Evolutionary conservation across 345 rosid species (phyloP).

Genomic region (Citrus inodora): DNA sequence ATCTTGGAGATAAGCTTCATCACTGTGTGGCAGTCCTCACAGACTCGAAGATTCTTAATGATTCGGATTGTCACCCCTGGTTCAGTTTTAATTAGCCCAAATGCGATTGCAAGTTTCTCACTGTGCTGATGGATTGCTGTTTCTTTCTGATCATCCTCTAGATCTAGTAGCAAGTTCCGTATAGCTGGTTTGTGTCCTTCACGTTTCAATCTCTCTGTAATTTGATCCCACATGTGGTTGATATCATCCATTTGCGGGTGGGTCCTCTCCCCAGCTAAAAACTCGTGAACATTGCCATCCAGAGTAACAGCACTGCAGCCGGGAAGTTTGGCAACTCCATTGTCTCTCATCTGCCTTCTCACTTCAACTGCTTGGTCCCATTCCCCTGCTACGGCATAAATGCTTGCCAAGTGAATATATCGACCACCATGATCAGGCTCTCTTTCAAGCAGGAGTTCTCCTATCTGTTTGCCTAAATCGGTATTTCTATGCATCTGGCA

Average conservation of each 20-base stretch:
- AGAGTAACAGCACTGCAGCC: slow-evolving; percentile 60
- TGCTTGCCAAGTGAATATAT: slow-evolving; percentile 53
- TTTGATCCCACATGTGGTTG: slow-evolving; percentile 32
- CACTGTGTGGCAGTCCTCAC: slow-evolving; percentile 57
- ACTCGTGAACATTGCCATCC: slow-evolving; percentile 52
- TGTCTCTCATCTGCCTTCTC: slow-evolving; percentile 49
- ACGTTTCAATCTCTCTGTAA: slow-evolving; percentile 33
- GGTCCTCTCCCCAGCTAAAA: slow-evolving; percentile 49
- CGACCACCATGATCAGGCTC: slow-evolving; percentile 61
- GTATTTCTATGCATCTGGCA: slow-evolving; percentile 48
- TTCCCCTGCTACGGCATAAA: slow-evolving; percentile 46
- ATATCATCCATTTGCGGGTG: slow-evolving; percentile 47
- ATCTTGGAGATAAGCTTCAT: slow-evolving; percentile 55
- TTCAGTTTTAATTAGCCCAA: slow-evolving; percentile 55
- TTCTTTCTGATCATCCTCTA: slow-evolving; percentile 50
- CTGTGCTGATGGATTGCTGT: slow-evolving; percentile 55
- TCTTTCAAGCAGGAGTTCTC: slow-evolving; percentile 39
- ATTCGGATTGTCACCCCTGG: slow-evolving; percentile 40
- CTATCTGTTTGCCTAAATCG: slow-evolving; percentile 55
- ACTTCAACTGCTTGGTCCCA: slow-evolving; percentile 61
- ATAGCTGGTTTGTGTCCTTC: slow-evolving; percentile 50
- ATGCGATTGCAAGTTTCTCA: slow-evolving; percentile 61
- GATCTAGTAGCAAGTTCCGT: slow-evolving; percentile 33
- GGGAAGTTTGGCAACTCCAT: slow-evolving; percentile 49
- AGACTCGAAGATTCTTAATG: slow-evolving; percentile 62